Evolutionary conservation across 768 basidiomycete species (phyloP).

Genomic region (Agrocybe chaxingu): DNA sequence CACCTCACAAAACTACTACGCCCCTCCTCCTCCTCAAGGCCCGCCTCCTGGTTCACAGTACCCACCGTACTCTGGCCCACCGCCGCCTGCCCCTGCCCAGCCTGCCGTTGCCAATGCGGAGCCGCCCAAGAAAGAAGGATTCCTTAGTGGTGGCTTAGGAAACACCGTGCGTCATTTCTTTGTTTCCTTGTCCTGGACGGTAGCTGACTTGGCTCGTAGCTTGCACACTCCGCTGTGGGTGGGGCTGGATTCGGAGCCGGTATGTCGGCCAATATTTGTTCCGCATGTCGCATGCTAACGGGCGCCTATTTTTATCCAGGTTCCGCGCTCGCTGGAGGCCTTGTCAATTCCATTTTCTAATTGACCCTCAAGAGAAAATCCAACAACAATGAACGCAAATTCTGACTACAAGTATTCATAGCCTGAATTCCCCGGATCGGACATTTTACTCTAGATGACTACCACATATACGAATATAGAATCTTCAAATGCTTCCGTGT

Average conservation of each 20-base stretch:
- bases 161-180: conserved; percentile 39
- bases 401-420: too few species aligned
- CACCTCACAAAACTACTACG: conserved; percentile 14
- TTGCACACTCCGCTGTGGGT: conserved; percentile 56
- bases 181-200: neutral
- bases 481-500: too few species aligned
- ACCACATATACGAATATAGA: neutral
- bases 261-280: conserved; percentile 15
- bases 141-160: conserved; percentile 44
- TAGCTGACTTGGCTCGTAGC: conserved; percentile 22
- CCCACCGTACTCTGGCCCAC: conserved; percentile 1
- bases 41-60: conserved; percentile 1
- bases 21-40: conserved; percentile 12
- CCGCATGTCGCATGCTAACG: neutral
- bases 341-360: conserved; percentile 49
- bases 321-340: conserved; percentile 38
- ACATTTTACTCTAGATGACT: too few species aligned
- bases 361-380: neutral
- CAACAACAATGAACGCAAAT: neutral
- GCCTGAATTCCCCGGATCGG: too few species aligned
- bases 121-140: conserved; percentile 48
- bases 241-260: conserved; percentile 77
- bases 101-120: conserved; percentile 24
- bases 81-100: conserved; percentile 9
- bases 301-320: conserved; percentile 23